Percentiles rank a stretch among this genome's conserved stretches.
Conservation (phyloP, 208 protist species). For the Phytomonas francai region DNA sequence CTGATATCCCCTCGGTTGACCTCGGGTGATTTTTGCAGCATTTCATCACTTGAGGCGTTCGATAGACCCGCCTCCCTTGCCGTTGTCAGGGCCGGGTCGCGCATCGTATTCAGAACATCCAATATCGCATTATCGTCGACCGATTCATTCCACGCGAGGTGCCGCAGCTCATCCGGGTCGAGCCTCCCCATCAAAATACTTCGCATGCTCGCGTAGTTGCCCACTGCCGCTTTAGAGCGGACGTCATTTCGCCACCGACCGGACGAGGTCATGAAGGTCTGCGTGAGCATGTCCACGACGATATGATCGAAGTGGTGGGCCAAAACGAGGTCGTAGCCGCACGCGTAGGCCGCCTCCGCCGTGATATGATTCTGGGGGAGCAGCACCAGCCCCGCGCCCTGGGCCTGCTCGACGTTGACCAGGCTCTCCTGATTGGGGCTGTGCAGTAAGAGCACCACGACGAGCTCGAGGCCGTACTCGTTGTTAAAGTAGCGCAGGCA, state of each 20-base stretch:
- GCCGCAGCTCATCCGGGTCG: constrained; percentile 31
- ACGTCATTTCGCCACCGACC: constrained; percentile 73
- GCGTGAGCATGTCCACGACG: constrained; percentile 67
- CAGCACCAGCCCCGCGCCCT: constrained; percentile 47
- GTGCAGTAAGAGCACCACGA: constrained; percentile 59
- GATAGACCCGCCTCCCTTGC: not conserved
- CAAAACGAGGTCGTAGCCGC: constrained; percentile 74
- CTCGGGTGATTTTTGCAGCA: no score
- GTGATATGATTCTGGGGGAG: constrained; percentile 37
- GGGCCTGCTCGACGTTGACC: constrained; percentile 10
- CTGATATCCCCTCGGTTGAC: no score
- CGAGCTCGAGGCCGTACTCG: constrained; percentile 50
- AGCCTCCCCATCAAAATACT: constrained; percentile 45
- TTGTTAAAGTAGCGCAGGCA: constrained; percentile 60
- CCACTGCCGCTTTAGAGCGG: constrained; percentile 53
- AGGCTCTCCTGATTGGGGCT: not conserved
- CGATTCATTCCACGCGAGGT: constrained; percentile 34
- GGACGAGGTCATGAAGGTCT: constrained; percentile 59
- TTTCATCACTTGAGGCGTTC: no score
- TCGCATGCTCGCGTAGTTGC: constrained; percentile 73
- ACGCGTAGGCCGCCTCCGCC: constrained; percentile 50
- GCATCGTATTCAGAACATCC: constrained; percentile 15
- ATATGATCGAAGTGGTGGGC: constrained; percentile 66
- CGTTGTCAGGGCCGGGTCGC: constrained; percentile 2
- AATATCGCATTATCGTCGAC: constrained; percentile 45